These are phyloP conservation scores for Hirschfeldia incana DNA, from an alignment of 345 rosid genomes.

Conservation along the genomic window DNA sequence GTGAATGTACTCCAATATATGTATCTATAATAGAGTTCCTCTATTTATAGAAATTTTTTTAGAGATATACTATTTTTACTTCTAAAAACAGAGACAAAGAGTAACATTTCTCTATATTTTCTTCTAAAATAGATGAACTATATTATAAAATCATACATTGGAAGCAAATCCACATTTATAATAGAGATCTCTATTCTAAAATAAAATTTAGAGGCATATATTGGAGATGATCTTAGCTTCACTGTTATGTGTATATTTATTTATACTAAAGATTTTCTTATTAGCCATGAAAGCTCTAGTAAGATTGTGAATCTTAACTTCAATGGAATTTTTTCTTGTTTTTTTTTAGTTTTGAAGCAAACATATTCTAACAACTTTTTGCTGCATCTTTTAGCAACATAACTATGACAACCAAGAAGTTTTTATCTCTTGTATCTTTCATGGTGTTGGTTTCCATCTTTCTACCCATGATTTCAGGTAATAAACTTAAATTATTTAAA, in stretches of 20 bases:
- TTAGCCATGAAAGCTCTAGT: not conserved
- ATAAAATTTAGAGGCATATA: too few relatives aligned
- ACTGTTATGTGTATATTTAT: not conserved
- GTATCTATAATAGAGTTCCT: too few relatives aligned
- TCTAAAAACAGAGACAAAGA: too few relatives aligned
- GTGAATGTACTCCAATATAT: too few relatives aligned
- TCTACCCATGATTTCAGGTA: conserved; percentile 23
- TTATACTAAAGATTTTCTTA: not conserved
- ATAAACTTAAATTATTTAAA: not conserved
- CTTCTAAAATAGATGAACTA: too few relatives aligned
- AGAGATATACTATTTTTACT: too few relatives aligned
- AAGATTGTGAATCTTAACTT: not conserved
- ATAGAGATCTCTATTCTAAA: too few relatives aligned
- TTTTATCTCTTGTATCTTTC: not conserved
- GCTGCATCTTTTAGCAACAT: not conserved
- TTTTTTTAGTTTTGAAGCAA: not conserved
- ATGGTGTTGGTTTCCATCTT: conserved; percentile 6
- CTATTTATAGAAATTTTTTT: too few relatives aligned
- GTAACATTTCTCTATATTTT: too few relatives aligned
- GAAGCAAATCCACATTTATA: too few relatives aligned
- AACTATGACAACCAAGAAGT: not conserved
- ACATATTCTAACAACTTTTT: not conserved
- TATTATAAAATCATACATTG: too few relatives aligned
- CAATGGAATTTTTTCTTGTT: not conserved
- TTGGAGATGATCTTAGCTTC: not conserved